Percentiles rank a stretch among this genome's conserved stretches.
phyloP scores from a whole-genome alignment of 139 green algal genomes.

The Astrephomene gubernaculifera region DNA sequence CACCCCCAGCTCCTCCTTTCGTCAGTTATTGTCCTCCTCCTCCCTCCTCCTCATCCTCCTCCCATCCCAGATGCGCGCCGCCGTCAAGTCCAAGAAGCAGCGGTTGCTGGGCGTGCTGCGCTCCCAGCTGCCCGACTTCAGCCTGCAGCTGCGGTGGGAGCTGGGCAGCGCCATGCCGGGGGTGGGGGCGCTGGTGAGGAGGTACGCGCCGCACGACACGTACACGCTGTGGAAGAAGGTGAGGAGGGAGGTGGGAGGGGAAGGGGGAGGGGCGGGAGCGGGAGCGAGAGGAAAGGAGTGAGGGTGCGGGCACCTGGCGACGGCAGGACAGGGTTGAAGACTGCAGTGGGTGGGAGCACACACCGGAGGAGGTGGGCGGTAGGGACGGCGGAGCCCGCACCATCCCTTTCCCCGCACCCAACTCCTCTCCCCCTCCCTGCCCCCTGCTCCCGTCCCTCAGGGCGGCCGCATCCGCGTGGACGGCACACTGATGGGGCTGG shows the following conservation, averaged over 20 bases:
- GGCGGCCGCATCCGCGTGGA: conserved; percentile 76
- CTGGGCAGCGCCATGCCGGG: conserved; percentile 73
- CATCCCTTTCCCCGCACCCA: background rate
- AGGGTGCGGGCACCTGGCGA: background rate
- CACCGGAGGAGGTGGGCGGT: too few species aligned
- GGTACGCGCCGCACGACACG: conserved; percentile 83
- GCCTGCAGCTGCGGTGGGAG: conserved; percentile 81
- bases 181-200: conserved; percentile 77
- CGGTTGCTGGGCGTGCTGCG: conserved; percentile 59
- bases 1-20: too few species aligned
- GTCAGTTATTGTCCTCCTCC: too few species aligned
- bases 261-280: background rate
- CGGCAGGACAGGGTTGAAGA: background rate
- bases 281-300: background rate
- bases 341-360: background rate
- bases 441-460: conserved; percentile 7
- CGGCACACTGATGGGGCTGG: conserved; percentile 79
- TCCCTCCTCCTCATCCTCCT: background rate
- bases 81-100: conserved; percentile 65
- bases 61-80: conserved; percentile 21
- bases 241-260: background rate
- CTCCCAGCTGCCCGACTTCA: conserved; percentile 74
- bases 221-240: conserved; percentile 79
- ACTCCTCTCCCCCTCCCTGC: background rate
- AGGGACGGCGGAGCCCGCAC: background rate